A percentile compares a stretch with the other conserved stretches of the same genome.
Conservation (phyloP, 371 early-diverging fungal species). For the Circinella minor region DNA sequence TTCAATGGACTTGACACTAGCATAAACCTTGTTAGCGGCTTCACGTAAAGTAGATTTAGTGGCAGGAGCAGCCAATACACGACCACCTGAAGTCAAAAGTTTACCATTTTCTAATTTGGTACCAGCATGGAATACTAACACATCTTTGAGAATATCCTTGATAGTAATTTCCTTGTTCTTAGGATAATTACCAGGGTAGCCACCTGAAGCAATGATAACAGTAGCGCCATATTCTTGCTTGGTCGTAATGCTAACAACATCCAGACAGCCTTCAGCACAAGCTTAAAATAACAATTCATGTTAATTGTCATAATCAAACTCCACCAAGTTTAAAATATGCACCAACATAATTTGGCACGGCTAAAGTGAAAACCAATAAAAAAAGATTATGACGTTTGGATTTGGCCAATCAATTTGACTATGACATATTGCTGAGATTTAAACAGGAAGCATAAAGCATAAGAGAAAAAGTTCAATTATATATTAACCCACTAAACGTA, state of each 20-base stretch:
- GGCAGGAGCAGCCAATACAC: conserved; percentile 93
- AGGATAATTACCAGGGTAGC: conserved; percentile 89
- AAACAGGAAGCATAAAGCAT: no score
- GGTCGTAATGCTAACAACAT: conserved; percentile 79
- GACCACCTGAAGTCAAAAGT: conserved; percentile 92
- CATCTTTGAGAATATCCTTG: conserved; percentile 46
- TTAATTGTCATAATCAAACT: no score
- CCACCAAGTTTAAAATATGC: no score
- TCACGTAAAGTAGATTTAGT: conserved; percentile 70
- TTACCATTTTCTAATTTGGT: conserved; percentile 62
- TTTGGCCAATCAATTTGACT: no score
- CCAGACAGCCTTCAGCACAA: conserved; percentile 87
- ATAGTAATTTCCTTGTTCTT: conserved; percentile 83
- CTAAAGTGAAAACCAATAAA: no score
- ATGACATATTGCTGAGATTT: no score
- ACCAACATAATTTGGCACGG: no score
- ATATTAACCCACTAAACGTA: no score
- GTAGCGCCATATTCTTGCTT: conserved; percentile 85
- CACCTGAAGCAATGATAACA: conserved; percentile 91
- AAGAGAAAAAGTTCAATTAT: no score
- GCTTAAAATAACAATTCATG: conserved; percentile 48
- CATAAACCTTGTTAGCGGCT: conserved; percentile 81
- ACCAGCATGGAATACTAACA: conserved; percentile 93
- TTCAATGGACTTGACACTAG: conserved; percentile 64
- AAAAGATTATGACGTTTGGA: no score